Percentiles rank a stretch among this genome's conserved stretches.
Evolutionary conservation across 1,284 basidiomycete species (phyloP).

Genomic region (Vanrija sp.): DNA sequence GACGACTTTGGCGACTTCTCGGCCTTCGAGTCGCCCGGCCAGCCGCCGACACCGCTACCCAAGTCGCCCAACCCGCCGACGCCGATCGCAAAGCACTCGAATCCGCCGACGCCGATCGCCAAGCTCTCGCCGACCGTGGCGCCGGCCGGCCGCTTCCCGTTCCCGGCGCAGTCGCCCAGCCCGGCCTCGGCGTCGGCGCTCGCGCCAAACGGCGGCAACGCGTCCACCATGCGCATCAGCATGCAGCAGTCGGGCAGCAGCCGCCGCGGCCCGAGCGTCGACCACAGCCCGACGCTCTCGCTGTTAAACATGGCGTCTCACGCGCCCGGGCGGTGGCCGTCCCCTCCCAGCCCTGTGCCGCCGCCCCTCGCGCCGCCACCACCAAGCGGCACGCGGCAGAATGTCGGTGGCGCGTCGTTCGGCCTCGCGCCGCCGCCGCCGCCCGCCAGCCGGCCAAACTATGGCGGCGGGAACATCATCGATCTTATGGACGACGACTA

Average conservation of each 20-base stretch:
- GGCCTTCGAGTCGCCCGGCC: neutral
- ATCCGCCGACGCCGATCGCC: constrained; percentile 6
- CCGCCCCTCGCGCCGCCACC: neutral
- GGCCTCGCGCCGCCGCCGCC: too few relatives aligned
- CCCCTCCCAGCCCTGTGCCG: neutral
- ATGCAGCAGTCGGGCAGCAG: neutral
- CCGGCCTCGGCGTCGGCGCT: neutral
- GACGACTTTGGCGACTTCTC: constrained; percentile 11
- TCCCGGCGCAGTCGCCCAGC: neutral
- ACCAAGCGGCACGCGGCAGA: neutral
- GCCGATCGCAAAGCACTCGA: neutral
- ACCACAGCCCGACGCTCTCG: constrained; percentile 7
- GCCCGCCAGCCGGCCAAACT: too few relatives aligned
- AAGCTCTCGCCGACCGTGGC: constrained; percentile 1
- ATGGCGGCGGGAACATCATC: too few relatives aligned
- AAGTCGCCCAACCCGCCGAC: neutral
- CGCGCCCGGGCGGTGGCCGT: neutral
- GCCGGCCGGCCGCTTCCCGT: neutral
- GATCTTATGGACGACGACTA: too few relatives aligned
- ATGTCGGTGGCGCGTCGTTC: too few relatives aligned
- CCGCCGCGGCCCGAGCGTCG: constrained; percentile 5
- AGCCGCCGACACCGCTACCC: neutral
- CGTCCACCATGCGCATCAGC: neutral
- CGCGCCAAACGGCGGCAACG: neutral
- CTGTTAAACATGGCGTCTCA: neutral